phyloP scores from a whole-genome alignment of 139 green algal genomes.

The Closterium sp. region DNA sequence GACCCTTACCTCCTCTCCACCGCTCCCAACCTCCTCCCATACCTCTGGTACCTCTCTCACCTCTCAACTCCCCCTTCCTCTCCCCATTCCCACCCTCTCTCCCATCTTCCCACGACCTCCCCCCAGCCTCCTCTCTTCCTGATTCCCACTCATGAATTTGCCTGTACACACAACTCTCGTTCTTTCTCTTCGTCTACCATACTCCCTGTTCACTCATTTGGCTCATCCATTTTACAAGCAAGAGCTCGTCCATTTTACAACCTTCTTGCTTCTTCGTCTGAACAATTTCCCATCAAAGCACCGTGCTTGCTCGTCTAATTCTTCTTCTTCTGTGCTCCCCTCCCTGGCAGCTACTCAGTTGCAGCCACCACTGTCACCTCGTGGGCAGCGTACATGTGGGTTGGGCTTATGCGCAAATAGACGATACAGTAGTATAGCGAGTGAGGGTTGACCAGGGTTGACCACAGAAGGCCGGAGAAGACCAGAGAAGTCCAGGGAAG shows the following conservation, averaged over 20 bases:
- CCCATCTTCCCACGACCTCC: neutral
- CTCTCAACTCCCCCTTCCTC: neutral
- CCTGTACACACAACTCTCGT: too few relatives aligned
- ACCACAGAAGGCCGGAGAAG: too few relatives aligned
- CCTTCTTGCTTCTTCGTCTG: neutral
- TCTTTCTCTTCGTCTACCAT: too few relatives aligned
- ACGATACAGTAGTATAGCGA: neutral
- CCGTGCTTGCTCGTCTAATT: too few relatives aligned
- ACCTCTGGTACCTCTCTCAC: conserved; percentile 1
- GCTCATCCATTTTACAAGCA: too few relatives aligned
- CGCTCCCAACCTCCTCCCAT: conserved; percentile 1
- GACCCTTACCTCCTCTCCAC: conserved; percentile 6
- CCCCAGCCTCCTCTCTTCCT: conserved; percentile 1
- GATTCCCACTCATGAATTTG: neutral
- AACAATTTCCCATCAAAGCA: too few relatives aligned
- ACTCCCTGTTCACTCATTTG: neutral
- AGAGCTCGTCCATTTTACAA: too few relatives aligned
- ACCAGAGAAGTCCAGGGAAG: too few relatives aligned
- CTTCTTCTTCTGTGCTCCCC: neutral
- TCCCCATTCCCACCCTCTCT: conserved; percentile 5
- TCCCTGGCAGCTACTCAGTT: neutral
- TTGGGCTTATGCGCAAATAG: neutral
- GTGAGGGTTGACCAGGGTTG: too few relatives aligned
- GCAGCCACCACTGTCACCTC: neutral
- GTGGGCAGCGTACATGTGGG: neutral